Base-by-base conservation (phyloP, 2,329 filamentous ascomycete species). In the Colletotrichum gigasporum region DNA sequence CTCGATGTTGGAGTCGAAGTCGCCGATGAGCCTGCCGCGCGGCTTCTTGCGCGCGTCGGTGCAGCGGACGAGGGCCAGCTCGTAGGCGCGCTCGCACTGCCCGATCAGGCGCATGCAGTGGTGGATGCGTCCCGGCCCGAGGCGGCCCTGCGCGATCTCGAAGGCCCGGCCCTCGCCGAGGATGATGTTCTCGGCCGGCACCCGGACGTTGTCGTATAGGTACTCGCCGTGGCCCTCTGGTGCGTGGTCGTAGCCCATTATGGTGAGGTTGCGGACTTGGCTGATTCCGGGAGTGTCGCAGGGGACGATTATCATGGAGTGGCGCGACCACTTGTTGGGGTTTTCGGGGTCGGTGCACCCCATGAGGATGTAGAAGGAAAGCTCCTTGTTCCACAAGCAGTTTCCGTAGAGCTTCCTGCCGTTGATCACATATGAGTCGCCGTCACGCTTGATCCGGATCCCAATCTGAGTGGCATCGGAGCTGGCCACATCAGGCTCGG, bases 151-250 rank as follows among this genome's bases (percentile, higher is more conserved):
- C 74, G 98, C 97, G 75, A 99, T 97, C 79, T 99, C 96, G 77
- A 98, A 98, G 20, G 96, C 96, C 67, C 93, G 90, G 68, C 96
- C 96, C 76, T 96, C 93, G 65, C 96, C 95, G 2, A 98, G 90
- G n/a, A 97, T 91, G 74, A 98, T 90, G 81, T 92, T 96, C 71
- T 83, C 82, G 34, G 84, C 88, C 5, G 95, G 95, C 0, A 98
- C 92, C 66, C 94, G 91, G 67, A 97, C 96, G 75, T 98, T 91
- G 59, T 90, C 84, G 81, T 98, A 98, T 32, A 83, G 87, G 74
- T 98, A 89, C 78, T 99, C 95, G 44, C 94, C 95, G 80, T 99
- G 96, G 59, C 96, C 96, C 78, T 99, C 96, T 2, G 96, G 96
- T 11, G 96, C 96, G 73, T 98, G 95, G 76, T 98, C 96, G 80